phyloP scores from a whole-genome alignment of 2,329 filamentous ascomycete genomes.

The Fusarium irregulare region DNA sequence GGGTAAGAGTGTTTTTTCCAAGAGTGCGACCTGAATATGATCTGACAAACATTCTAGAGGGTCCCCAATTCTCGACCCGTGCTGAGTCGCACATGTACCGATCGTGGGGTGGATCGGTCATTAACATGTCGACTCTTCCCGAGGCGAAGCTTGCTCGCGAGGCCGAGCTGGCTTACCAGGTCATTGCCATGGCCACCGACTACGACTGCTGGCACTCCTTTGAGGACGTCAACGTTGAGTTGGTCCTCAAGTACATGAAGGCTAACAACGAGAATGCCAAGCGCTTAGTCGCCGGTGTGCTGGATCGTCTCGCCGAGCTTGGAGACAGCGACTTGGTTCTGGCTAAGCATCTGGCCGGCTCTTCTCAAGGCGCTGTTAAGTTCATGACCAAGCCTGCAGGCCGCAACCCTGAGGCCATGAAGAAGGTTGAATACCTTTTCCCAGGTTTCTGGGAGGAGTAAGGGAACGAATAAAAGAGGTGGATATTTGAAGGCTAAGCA shows the following conservation, averaged over 20 bases:
- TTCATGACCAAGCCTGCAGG: conserved; percentile 85
- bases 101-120: conserved; percentile 90
- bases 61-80: conserved; percentile 96
- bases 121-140: conserved; percentile 97
- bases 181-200: conserved; percentile 99
- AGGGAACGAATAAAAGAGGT: conserved; percentile 3
- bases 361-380: conserved; percentile 79
- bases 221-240: conserved; percentile 90
- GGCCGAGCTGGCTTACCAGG: conserved; percentile 96
- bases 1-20: conserved; percentile 61
- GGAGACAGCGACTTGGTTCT: conserved; percentile 80
- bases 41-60: conserved; percentile 68
- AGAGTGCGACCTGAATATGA: conserved; percentile 16
- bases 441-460: conserved; percentile 75
- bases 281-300: conserved; percentile 83
- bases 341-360: conserved; percentile 84
- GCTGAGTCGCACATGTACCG: conserved; percentile 97
- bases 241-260: conserved; percentile 97
- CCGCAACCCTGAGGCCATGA: conserved; percentile 76
- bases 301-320: conserved; percentile 84
- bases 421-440: conserved; percentile 88
- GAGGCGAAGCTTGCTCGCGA: conserved; percentile 97
- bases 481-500: background rate
- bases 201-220: conserved; percentile 97
- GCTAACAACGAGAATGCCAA: conserved; percentile 91